phyloP scores from a whole-genome alignment of 805 yeast species.

The Kazachstania taianensis region DNA sequence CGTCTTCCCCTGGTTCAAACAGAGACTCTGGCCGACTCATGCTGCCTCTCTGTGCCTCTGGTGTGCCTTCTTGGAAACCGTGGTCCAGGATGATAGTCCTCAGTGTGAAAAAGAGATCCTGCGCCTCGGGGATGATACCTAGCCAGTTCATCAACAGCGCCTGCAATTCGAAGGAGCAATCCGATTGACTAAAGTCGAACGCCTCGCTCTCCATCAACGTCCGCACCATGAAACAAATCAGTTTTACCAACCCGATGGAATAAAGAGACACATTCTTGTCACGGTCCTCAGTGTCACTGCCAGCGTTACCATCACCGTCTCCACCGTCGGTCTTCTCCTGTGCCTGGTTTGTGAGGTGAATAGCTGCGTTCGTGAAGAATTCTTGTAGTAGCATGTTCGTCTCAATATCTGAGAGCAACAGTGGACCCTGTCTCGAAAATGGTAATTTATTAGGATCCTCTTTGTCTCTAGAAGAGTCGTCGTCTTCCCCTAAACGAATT shows the following conservation, averaged over 20 bases:
- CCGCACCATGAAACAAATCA: constrained; percentile 55
- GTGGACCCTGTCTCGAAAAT: constrained; percentile 48
- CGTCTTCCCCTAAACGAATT: too few relatives aligned
- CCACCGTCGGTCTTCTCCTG: constrained; percentile 8
- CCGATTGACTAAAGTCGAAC: constrained; percentile 38
- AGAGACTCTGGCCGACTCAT: too few relatives aligned
- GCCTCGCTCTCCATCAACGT: constrained; percentile 38
- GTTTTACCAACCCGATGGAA: constrained; percentile 36
- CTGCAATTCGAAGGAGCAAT: constrained; percentile 50
- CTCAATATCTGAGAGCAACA: constrained; percentile 49
- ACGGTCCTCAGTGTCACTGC: constrained; percentile 9
- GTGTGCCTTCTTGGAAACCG: background rate
- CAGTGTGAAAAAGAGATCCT: constrained; percentile 41
- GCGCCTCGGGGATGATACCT: constrained; percentile 52
- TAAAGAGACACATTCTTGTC: constrained; percentile 30
- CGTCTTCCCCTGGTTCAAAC: constrained; percentile 2
- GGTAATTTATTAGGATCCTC: constrained; percentile 10
- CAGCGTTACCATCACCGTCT: constrained; percentile 7
- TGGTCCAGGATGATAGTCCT: constrained; percentile 15
- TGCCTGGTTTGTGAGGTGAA: constrained; percentile 28
- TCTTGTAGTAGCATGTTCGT: constrained; percentile 60
- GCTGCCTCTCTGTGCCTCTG: background rate
- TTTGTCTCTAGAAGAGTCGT: constrained; percentile 8
- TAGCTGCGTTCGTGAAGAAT: constrained; percentile 47
- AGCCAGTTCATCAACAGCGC: constrained; percentile 56